Evolutionary conservation across 805 yeast genomes (phyloP), one percentile per base, ranked within the genome.

Genomic region (Ogataea polymorpha): DNA sequence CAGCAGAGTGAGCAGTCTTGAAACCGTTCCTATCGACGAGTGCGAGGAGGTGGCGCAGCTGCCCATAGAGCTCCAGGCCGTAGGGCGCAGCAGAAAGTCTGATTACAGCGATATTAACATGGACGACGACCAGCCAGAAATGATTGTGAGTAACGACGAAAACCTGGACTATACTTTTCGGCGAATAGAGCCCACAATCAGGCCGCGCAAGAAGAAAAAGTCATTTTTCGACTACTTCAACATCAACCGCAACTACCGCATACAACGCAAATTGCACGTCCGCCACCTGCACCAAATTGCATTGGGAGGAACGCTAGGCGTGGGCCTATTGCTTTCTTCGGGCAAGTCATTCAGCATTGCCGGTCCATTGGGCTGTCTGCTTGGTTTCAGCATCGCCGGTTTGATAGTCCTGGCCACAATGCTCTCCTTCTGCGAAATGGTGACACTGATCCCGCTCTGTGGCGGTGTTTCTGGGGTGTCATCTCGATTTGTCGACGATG

Each of bases 341-440:
- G 90, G 93, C 3, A 81, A 83, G 53, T 85, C 88, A 0, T 72
- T 85, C 38, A 70, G 80, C 14, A 79, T 80, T 13, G 83, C 86
- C 2, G 95, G 95, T 2, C 91, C 91, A 1, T 65, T 85, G 38
- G 95, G 95, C 0, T 77, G 87, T 7, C 61, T 85, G 5, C 50
- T 85, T 11, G 90, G 91, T 2, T 84, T 80, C 55, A 41, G 72
- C 0, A 62, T 84, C 8, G 72, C 86, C 20, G 93, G 90, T 0
- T 54, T 77, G 2, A 67, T 85, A 10, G 89, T 85, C 2, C 58
- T 82, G 18, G 74, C 82, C 1, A 80, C 91, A 1, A 78, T 85
- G 74, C 63, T 80, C 12, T 80, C 88, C 4, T 82, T 83, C 58
- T 86, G 91, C 44, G 95, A 85, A 58, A 83, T 85, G 83, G 82